These are phyloP conservation scores for Pyrus communis DNA, from an alignment of 306 rosid species.

Conservation along the genomic window DNA sequence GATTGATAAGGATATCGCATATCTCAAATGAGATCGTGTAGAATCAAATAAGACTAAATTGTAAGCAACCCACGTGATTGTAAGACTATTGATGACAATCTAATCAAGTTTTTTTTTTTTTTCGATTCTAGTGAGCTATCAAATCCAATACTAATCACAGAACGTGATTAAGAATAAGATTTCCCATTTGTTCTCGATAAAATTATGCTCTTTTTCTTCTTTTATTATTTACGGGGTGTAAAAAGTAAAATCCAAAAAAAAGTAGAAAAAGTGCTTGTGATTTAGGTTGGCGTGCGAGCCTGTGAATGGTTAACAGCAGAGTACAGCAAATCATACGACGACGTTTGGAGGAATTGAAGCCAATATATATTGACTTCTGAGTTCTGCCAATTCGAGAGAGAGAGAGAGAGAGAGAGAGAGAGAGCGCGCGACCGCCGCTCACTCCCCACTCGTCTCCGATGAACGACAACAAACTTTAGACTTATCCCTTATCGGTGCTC, in stretches of 20 bases:
- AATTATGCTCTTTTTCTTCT: background rate
- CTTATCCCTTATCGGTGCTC: background rate
- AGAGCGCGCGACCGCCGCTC: background rate
- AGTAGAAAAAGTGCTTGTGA: background rate
- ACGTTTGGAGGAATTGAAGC: background rate
- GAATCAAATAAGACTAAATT: too few species aligned
- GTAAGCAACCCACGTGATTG: too few species aligned
- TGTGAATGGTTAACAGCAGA: background rate
- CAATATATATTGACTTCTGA: background rate
- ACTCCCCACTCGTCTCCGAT: background rate
- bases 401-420: background rate
- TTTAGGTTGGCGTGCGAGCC: background rate
- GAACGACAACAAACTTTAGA: background rate
- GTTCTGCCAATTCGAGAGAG: background rate
- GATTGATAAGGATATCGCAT: too few species aligned
- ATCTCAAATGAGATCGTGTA: too few species aligned
- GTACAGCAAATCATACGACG: slow-evolving; percentile 1
- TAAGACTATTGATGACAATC: too few species aligned
- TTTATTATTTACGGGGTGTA: background rate
- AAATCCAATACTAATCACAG: too few species aligned
- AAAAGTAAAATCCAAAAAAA: background rate
- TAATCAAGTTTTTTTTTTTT: too few species aligned
- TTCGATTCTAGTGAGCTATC: too few species aligned
- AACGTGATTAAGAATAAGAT: too few species aligned
- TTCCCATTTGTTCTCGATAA: too few species aligned